Evolutionary conservation across 164 flowering plant genomes (phyloP), one percentile per base, ranked within the genome.

Genomic region (Liriodendron chinense): DNA sequence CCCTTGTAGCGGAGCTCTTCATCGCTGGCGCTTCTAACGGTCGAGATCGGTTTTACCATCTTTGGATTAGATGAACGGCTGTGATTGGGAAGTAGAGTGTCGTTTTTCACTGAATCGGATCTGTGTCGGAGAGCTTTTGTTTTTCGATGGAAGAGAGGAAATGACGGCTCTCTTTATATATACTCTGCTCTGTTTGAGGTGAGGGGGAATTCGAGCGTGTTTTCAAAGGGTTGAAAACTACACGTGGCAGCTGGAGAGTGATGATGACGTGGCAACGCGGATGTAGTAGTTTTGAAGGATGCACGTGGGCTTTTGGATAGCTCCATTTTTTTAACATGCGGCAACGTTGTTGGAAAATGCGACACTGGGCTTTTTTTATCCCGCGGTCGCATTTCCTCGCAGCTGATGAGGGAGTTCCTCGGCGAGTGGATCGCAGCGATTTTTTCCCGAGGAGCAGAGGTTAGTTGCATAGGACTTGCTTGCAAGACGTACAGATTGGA

Each of bases 1-100:
- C 97, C 98, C 79, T 82, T 91, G 77, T 79, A 94, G 65, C 70
- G 72, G n/a, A 70, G 62, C 4, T 70, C 72, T 9, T 61, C 22
- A 16, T 70, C 62, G 9, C 13, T 13, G 72, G 63, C 62, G 18
- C 7, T 8, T 24, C 22, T 70, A 1, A 13, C 21, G 21, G 62
- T 28, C 18, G 59, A 12, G 20, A 3, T 53, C 22, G 72, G 61
- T 53, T 70, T 70, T 22, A 49, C 72, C 72, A 70, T 70, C 14
- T 47, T 47, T 28, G 9, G n/a, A 5, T 67, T 67, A 20, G 18
- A 24, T 5, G 47, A 67, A 21, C 43, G 69, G 69, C 21, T 67
- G 20, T 34, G 69, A 67, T 67, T 9, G 13, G 6, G 18, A 28
- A 13, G 48, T 28, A 2, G 47, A 13, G 16, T 66, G 8, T 66